Base-by-base conservation (phyloP, 176 grass and related monocot species). In the Lolium perenne region DNA sequence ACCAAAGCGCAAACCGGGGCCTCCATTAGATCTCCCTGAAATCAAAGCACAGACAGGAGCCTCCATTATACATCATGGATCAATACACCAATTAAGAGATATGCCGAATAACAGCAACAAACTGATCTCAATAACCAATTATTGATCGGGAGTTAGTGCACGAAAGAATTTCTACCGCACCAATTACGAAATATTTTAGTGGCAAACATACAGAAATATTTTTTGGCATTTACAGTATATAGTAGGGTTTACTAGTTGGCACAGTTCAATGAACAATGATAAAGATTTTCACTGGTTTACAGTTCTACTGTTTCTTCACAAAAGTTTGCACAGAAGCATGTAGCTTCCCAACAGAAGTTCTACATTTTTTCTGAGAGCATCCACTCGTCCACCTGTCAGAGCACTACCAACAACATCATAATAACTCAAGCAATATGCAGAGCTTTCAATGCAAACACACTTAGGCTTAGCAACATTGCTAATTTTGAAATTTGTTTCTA, bases 321-420 rank as follows among this genome's bases (percentile, higher is more conserved):
- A 49, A 12, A 49, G 47, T 49, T 49, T 49, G 41, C 41, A 92
- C 81, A 77, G 91, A 92, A 81, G 96, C 96, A 88, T 95, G 89
- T 71, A 94, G 84, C 74, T 98, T 98, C 88, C 91, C 95, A 41
- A 94, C 93, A 92, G 88, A 89, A 85, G 86, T 92, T 85, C 95
- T 82, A 43, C 79, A 35, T 29, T 94, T 88, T 95, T 95, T 86
- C 96, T 95, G 20, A 98, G 86, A 91, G 86, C 54, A 92, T 98
- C 96, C 14, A 98, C 96, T 88, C 91, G 94, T 86, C 82, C 86
- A 95, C 86, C 96, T 98, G 84, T 38, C 35, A 77, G 83, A 77
- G 51, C 20, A 77, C 78, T 80, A 83, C 16, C 41, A 74, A 81
- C 10, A 83, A 78, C 43, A 86, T 88, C 41, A 88, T 58, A 57